These are phyloP conservation scores for Diaporthe sp. DNA, from an alignment of 2,329 filamentous ascomycete species.

Conservation along the genomic window DNA sequence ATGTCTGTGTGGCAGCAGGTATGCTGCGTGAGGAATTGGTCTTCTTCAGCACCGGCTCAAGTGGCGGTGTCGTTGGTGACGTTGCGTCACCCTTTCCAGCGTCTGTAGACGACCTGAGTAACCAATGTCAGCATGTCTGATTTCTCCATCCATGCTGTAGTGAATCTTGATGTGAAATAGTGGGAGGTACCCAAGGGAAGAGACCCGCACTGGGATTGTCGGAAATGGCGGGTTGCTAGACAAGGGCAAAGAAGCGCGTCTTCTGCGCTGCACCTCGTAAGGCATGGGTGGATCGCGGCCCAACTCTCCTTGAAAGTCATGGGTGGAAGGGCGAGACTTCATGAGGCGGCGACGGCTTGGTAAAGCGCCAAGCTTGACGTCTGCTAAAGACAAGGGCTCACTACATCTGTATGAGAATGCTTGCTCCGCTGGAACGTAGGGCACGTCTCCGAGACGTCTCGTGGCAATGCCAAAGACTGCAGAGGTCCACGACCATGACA, in stretches of 20 bases:
- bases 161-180: not conserved
- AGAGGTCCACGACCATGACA: not conserved
- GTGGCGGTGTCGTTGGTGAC: conserved; percentile 8
- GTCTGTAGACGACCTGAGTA: conserved; percentile 12
- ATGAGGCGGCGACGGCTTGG: conserved; percentile 28
- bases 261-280: not conserved
- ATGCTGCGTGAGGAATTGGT: conserved; percentile 28
- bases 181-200: conserved; percentile 30
- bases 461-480: not conserved
- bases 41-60: conserved; percentile 29
- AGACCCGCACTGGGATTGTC: conserved; percentile 6
- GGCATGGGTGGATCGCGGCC: not conserved
- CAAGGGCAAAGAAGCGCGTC: conserved; percentile 33
- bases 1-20: conserved; percentile 26
- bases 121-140: not conserved
- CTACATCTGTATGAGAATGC: conserved; percentile 35
- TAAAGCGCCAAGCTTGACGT: conserved; percentile 8
- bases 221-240: conserved; percentile 33
- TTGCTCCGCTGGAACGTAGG: conserved; percentile 10
- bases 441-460: not conserved
- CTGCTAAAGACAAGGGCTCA: conserved; percentile 20
- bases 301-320: conserved; percentile 10
- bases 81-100: conserved; percentile 26
- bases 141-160: not conserved
- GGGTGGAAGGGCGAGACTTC: conserved; percentile 8